Conservation (phyloP, 345 rosid species). For the Euphorbia tirucalli region DNA sequence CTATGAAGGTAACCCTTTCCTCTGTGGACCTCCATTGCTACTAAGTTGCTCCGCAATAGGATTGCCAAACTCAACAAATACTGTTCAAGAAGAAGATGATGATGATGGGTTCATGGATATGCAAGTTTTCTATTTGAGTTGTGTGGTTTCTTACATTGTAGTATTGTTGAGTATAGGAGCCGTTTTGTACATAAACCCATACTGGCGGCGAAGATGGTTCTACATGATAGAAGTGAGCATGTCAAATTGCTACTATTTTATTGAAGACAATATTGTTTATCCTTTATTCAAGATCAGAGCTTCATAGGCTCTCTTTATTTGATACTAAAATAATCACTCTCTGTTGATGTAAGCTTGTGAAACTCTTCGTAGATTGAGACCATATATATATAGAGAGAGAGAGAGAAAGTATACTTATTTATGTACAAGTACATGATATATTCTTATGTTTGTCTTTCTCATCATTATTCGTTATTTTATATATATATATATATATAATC, state of each 20-base stretch:
- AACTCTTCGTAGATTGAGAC: no score
- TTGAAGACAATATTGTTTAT: conserved; percentile 5
- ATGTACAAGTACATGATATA: no score
- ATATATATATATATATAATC: no score
- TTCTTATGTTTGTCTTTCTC: no score
- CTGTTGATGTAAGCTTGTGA: neutral
- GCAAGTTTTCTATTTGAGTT: conserved; percentile 6
- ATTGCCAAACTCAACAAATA: no score
- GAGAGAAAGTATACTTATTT: no score
- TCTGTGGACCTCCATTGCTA: conserved; percentile 26
- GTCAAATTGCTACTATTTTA: neutral
- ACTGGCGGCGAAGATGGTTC: conserved; percentile 14
- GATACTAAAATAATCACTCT: neutral
- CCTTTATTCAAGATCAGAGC: neutral
- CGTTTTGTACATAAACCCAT: conserved; percentile 19
- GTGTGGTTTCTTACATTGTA: neutral
- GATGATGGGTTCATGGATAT: conserved; percentile 14
- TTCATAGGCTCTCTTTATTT: neutral
- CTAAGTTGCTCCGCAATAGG: neutral
- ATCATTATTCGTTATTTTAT: no score
- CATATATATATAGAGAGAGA: no score
- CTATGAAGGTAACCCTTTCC: neutral
- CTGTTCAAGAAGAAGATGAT: neutral
- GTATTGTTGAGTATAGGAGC: neutral
- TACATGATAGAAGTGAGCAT: neutral